Evolutionary conservation across 495 filamentous ascomycete genomes (phyloP), one percentile per base, ranked within the genome.

Genomic region (Trichoderma gamsii): DNA sequence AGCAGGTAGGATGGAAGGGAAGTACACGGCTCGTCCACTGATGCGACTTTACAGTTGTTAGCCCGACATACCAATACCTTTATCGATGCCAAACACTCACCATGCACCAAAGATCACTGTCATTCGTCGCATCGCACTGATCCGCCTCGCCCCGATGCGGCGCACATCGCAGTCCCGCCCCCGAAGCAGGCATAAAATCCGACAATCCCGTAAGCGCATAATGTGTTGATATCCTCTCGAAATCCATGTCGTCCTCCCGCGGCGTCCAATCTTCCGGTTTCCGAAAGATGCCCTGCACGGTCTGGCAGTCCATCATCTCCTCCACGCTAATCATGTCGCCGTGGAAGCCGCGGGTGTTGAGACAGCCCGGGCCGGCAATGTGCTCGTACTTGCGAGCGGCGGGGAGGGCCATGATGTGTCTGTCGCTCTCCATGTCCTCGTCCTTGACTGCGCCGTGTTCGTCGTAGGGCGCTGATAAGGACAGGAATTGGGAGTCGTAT

Each of bases 291-390:
- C 49, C 49, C 49, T 52, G 49, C n/a, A 52, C n/a, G 49, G 49
- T 52, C 8, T 52, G 49, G n/a, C 49, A 52, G n/a, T 52, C 49
- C n/a, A 52, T 52, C 49, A 52, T 52, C 49, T 52, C 49, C 18
- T 52, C 49, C 18, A 23, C 18, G 6, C 18, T 21, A 6, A 52
- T 21, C 21, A 21, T 52, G 9, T 52, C 49, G 9, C 49, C 49
- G 21, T 52, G 49, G n/a, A 21, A 52, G 18, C 49, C 49, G 6
- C 49, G 49, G n/a, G 21, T 18, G 9, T 52, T 52, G 49, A 18
- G 21, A 21, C 49, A 52, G 49, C 49, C 49, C 4, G 49, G 49
- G 21, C 49, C 49, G 21, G 49, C 49, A 52, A 52, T 52, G 49
- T 52, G 49, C 9, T 52, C 49, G n/a, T 52, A 52, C 21, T 21